Conservation (phyloP, 495 filamentous ascomycete species). For the Annulohypoxylon stygium region DNA sequence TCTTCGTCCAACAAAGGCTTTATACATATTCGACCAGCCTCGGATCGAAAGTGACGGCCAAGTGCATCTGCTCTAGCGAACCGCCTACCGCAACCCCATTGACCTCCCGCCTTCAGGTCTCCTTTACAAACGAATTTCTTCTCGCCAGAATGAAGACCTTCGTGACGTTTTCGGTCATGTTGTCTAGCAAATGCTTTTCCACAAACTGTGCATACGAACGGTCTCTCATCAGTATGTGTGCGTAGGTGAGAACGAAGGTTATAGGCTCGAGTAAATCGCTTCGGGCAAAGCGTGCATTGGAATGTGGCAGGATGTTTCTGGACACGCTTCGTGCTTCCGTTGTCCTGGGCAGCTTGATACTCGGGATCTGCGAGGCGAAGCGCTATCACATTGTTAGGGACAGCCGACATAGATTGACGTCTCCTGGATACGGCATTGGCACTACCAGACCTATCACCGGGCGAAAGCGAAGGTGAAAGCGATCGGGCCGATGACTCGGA, state of each 20-base stretch:
- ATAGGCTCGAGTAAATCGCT: conserved; percentile 89
- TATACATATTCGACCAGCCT: conserved; percentile 96
- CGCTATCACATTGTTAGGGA: conserved; percentile 91
- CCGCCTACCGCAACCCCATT: conserved; percentile 93
- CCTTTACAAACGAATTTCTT: conserved; percentile 98
- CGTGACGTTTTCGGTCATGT: conserved; percentile 91
- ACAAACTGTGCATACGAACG: conserved; percentile 95
- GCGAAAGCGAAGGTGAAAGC: conserved; percentile 83
- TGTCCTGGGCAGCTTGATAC: conserved; percentile 74
- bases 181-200: conserved; percentile 97
- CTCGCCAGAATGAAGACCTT: conserved; percentile 90
- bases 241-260: conserved; percentile 92
- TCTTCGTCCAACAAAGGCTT: conserved; percentile 95
- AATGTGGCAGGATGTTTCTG: conserved; percentile 97
- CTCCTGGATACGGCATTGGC: conserved; percentile 74
- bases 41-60: conserved; percentile 95
- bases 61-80: conserved; percentile 97
- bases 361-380: conserved; percentile 91
- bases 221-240: conserved; percentile 91
- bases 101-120: conserved; percentile 80
- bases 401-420: conserved; percentile 88
- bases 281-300: conserved; percentile 86
- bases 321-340: conserved; percentile 74
- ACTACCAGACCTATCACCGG: conserved; percentile 68
- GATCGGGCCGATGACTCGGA: conserved; percentile 68